Conservation (phyloP, 805 yeast species). For the Myxozyma sirexii region DNA sequence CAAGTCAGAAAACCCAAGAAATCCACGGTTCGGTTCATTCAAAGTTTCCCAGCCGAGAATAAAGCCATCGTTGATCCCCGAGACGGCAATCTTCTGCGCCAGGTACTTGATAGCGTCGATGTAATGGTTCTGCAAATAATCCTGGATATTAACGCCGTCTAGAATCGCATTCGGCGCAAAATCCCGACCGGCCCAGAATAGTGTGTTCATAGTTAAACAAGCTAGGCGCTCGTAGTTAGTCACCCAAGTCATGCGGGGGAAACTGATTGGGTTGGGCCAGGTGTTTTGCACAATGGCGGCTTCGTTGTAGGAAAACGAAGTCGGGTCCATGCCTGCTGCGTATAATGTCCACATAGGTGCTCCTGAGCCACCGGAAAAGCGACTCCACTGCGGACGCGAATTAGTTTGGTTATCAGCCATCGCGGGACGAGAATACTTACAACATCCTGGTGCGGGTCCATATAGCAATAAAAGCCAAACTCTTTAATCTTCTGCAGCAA, state of each 20-base stretch:
- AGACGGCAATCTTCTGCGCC: conserved; percentile 48
- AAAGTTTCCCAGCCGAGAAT: conserved; percentile 79
- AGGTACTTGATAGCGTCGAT: conserved; percentile 56
- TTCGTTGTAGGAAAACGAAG: conserved; percentile 66
- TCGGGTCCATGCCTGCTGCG: conserved; percentile 85
- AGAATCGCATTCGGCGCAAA: conserved; percentile 77
- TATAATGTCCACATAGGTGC: conserved; percentile 93
- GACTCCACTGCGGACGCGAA: conserved; percentile 65
- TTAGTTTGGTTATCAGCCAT: background rate
- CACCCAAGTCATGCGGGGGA: conserved; percentile 91
- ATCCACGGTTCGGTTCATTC: conserved; percentile 84
- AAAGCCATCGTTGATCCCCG: conserved; percentile 55
- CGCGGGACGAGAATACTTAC: conserved; percentile 18
- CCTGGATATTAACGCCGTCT: conserved; percentile 76
- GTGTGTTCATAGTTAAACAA: conserved; percentile 76
- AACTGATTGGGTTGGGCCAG: conserved; percentile 50
- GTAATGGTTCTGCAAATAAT: conserved; percentile 68
- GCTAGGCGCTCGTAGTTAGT: conserved; percentile 81
- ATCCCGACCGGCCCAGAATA: conserved; percentile 76
- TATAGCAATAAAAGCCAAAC: conserved; percentile 71
- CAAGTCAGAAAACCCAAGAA: conserved; percentile 64
- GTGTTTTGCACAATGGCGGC: conserved; percentile 79
- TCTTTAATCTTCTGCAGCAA: conserved; percentile 59
- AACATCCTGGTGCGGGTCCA: conserved; percentile 93
- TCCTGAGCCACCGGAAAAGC: conserved; percentile 87